phyloP scores from a whole-genome alignment of 2,329 filamentous ascomycete species.

The Ophiostoma quercus region DNA sequence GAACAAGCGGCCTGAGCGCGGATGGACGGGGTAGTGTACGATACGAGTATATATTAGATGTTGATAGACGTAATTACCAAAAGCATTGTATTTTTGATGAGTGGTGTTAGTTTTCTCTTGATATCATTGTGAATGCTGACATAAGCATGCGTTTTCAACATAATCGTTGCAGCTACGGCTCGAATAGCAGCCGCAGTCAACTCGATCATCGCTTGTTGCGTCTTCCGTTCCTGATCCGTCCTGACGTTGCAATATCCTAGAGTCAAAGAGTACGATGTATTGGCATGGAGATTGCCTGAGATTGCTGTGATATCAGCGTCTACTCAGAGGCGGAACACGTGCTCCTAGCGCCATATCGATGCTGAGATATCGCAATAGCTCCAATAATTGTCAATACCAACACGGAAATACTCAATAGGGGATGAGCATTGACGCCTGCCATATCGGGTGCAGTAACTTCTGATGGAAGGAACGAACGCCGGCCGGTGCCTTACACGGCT shows the following conservation, averaged over 20 bases:
- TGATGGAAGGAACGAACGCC: background rate
- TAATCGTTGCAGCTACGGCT: no score
- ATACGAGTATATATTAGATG: background rate
- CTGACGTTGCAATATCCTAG: no score
- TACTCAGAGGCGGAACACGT: background rate
- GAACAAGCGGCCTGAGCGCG: slow-evolving; percentile 19
- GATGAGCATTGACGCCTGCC: background rate
- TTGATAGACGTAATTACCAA: background rate
- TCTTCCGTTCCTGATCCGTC: no score
- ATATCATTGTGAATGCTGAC: background rate
- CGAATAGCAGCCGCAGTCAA: no score
- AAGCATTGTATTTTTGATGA: background rate
- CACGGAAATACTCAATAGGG: background rate
- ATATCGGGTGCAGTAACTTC: background rate
- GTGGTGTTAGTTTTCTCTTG: no score
- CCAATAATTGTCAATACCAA: background rate
- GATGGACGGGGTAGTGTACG: background rate
- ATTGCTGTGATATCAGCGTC: background rate
- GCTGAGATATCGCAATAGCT: background rate
- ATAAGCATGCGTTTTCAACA: background rate
- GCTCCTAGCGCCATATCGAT: no score
- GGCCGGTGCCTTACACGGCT: background rate
- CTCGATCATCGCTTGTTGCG: no score
- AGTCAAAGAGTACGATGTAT: background rate
- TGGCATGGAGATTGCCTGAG: background rate